A percentile compares a stretch with the other conserved stretches of the same genome.
Evolutionary conservation across 192 early-diverging fungal species (phyloP).

Genomic region (Pilobolus umbonatus): DNA sequence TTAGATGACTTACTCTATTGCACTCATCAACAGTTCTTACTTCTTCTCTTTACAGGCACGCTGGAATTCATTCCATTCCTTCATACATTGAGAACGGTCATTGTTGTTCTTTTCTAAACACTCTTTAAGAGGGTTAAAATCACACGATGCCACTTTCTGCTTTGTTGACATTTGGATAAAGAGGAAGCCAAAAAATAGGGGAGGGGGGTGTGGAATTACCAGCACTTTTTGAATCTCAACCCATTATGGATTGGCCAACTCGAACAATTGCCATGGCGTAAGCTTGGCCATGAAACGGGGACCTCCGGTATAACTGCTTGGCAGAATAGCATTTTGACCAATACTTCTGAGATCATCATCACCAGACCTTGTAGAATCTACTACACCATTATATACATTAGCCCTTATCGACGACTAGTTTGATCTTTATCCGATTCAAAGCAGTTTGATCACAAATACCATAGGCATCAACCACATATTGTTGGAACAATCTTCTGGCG

Average conservation of each 20-base stretch:
- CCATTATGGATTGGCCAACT: neutral
- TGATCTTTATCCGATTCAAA: no score
- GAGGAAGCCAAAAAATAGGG: neutral
- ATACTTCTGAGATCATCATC: no score
- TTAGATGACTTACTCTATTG: neutral
- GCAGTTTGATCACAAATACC: no score
- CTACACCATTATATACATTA: no score
- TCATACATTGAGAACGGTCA: constrained; percentile 53
- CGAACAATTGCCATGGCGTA: no score
- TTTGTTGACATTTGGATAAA: neutral
- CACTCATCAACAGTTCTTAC: constrained; percentile 14
- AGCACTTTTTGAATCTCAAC: neutral
- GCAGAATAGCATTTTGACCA: no score
- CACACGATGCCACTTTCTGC: constrained; percentile 36
- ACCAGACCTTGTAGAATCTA: no score
- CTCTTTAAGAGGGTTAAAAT: constrained; percentile 52
- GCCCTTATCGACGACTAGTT: no score
- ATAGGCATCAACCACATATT: no score
- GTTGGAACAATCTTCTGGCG: no score
- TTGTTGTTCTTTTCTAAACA: constrained; percentile 54
- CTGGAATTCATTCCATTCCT: constrained; percentile 63
- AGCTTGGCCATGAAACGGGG: no score
- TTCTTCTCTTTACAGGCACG: constrained; percentile 46
- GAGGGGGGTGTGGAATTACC: neutral
- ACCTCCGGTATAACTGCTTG: no score